Base-by-base conservation (phyloP, 1,284 basidiomycete genomes). In the Moesziomyces aphidis region DNA sequence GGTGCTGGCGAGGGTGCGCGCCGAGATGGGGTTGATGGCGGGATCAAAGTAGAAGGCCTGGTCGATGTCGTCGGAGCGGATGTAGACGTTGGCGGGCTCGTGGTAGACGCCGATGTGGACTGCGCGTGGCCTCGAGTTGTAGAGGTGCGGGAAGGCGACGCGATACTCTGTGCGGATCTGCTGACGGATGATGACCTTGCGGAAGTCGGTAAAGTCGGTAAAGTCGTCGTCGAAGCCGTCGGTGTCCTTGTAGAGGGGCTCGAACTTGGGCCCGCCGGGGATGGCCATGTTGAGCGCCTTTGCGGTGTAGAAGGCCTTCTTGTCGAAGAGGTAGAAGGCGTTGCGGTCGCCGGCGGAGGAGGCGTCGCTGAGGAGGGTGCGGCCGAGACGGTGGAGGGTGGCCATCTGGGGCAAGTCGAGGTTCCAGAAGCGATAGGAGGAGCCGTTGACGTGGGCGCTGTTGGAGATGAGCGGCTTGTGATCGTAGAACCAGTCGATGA, bases 31-130 rank as follows among this genome's bases (percentile, higher is more conserved):
- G 61, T 85, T 82, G 86, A 99, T 96, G 71, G 98, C 90, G 0
- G 97, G 96, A 85, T 99, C 97, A 83, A 97, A 99, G 87, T 98
- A 99, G 88, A 99, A 99, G 0, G 97, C 94, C n/a, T 97, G 97
- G 86, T 99, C 95, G 39, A 97, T 97, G 84, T 99, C 96, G 76
- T 99, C 97, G 23, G 96, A 97, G 66, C 95, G 93, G 85, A 99
- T 97, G 86, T 97, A 99, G 61, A 99, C 94, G 79, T 93, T 98
- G 88, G 98, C 98, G 21, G 95, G 93, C 51, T 89, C 89, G 85
- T 99, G 97, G 85, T 99, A 99, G 7, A 91, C 89, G 21, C 93
- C 92, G 61, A 99, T 92, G 61, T 90, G 92, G 57, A 99, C 95
- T 22, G 95, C 94, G 45, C 97, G 93, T 57, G 97, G 97, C 10